A percentile compares a stretch with the other conserved stretches of the same genome.
Conservation (phyloP, 805 yeast species). For the Yamadazyma endophytica region DNA sequence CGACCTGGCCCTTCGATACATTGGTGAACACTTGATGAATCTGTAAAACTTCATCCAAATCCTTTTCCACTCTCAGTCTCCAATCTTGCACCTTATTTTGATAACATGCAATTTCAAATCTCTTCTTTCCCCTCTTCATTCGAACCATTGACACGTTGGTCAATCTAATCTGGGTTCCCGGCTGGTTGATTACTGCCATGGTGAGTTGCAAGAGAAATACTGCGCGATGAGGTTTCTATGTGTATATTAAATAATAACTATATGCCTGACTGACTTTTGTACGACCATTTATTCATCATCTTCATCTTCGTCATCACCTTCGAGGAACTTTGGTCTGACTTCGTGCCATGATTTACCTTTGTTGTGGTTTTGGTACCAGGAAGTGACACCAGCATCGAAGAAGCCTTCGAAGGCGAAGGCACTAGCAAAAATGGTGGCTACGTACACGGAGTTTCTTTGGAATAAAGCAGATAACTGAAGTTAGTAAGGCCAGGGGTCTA, state of each 20-base stretch:
- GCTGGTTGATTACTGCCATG: constrained; percentile 69
- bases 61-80: constrained; percentile 83
- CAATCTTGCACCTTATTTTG: constrained; percentile 97
- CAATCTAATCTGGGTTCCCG: constrained; percentile 79
- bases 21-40: constrained; percentile 91
- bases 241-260: too few species aligned
- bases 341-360: constrained; percentile 85
- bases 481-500: constrained; percentile 9
- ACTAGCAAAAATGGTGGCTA: constrained; percentile 74
- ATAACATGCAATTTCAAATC: constrained; percentile 95
- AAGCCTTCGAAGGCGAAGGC: constrained; percentile 83
- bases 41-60: constrained; percentile 91
- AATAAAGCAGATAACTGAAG: constrained; percentile 29
- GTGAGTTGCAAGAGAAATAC: too few species aligned
- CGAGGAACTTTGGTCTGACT: constrained; percentile 55
- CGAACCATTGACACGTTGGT: constrained; percentile 93
- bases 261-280: too few species aligned
- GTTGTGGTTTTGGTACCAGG: constrained; percentile 75
- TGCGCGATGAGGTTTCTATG: too few species aligned
- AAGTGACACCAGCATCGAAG: constrained; percentile 64
- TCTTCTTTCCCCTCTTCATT: constrained; percentile 83
- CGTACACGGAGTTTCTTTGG: constrained; percentile 89
- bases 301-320: constrained; percentile 55
- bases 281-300: constrained; percentile 44
- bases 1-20: constrained; percentile 92